phyloP scores from a whole-genome alignment of 345 rosid genomes.

The Linum usitatissimum region DNA sequence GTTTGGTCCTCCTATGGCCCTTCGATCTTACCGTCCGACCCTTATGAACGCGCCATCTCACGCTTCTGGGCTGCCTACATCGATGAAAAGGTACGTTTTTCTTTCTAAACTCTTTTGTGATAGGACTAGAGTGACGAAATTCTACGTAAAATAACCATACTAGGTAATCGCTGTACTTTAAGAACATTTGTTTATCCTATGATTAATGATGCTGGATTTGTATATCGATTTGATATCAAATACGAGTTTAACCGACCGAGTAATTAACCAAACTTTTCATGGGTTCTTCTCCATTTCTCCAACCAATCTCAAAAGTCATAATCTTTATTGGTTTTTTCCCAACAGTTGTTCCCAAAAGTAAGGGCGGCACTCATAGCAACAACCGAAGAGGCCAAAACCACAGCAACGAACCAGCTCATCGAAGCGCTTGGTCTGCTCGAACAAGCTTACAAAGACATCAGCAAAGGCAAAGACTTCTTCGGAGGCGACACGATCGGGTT shows the following conservation, averaged over 20 bases:
- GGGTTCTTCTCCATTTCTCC: too few species aligned
- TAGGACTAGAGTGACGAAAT: too few species aligned
- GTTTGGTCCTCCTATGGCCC: constrained; percentile 46
- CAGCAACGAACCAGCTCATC: constrained; percentile 17
- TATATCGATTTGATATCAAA: too few species aligned
- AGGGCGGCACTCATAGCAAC: constrained; percentile 13
- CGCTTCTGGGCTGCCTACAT: constrained; percentile 70
- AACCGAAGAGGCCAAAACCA: constrained; percentile 30
- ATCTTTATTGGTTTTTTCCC: too few species aligned
- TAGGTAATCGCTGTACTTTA: too few species aligned
- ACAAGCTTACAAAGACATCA: constrained; percentile 20
- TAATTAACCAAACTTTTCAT: too few species aligned
- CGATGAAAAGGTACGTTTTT: constrained; percentile 44
- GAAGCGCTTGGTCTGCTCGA: constrained; percentile 40
- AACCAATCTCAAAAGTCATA: too few species aligned
- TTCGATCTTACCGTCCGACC: constrained; percentile 51
- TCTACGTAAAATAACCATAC: too few species aligned
- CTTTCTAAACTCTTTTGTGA: too few species aligned
- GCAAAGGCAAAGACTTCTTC: background rate
- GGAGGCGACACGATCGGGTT: constrained; percentile 1
- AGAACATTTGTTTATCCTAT: too few species aligned
- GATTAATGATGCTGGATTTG: too few species aligned
- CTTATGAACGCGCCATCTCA: constrained; percentile 53
- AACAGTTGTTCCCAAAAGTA: constrained; percentile 45
- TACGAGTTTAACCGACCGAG: too few species aligned